Evolutionary conservation across 495 filamentous ascomycete species (phyloP), one percentile per base, ranked within the genome.

Genomic region (Staphylotrichum tortipilum): DNA sequence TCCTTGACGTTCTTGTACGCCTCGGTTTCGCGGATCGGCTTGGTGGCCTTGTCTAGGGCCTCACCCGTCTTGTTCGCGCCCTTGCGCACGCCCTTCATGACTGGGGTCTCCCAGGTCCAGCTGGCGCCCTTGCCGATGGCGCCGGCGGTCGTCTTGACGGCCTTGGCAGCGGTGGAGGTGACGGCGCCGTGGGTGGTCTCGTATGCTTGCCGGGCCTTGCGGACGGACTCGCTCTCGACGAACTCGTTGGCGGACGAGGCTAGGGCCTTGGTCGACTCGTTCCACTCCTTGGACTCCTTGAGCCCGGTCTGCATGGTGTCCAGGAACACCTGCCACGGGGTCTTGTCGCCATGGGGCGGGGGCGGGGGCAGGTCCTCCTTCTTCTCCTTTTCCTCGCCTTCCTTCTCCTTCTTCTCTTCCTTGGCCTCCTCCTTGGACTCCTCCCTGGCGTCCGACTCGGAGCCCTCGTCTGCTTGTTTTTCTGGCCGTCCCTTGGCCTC

Each of bases 271-370:
- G 90, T 98, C 36, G 88, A 94, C 58, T 98, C 92, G 59, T 97
- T 92, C 92, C 94, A 98, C 67, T 98, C 92, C 64, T 97, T 94
- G 15, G 92, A 97, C 23, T 89, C 86, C 63, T 95, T 90, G 69
- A 98, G 92, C 63, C 97, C 92, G 43, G 76, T 73, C 60, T 87
- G 80, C 65, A 98, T 79, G 46, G 92, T 98, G 58, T 98, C 92
- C 52, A 88, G 86, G 74, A 98, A 98, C 33, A 98, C 92, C 67
- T 95, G 88, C 87, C 92, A 95, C 28, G 92, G 92, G 7, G 91
- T 86, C 72, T 98, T 98, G 69, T 94, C 88, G 52, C 92, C 94
- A 59, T 98, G 94, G 7, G 92, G 92, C 18, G 92, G 91, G 7
- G 91, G 94, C 18, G 86, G 85, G 7, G 92, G 85, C n/a, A 81